Base-by-base conservation (phyloP, 208 protist species). In the Lotmaria passim region DNA sequence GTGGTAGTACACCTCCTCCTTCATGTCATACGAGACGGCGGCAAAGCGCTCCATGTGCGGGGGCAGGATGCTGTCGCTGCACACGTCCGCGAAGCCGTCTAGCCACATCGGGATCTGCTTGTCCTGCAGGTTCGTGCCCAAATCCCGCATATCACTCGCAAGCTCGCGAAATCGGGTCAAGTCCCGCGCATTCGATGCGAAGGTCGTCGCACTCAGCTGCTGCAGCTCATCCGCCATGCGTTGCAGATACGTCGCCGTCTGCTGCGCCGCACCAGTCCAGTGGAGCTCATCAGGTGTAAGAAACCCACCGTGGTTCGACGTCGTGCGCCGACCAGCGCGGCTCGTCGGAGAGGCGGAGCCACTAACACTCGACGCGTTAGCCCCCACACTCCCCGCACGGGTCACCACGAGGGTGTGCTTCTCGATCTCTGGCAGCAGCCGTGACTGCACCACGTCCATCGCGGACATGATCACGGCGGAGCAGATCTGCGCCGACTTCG, bases 401-500 rank as follows among this genome's bases (percentile, higher is more conserved):
- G 46, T 43, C 44, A 51, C 48, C 31, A 64, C 44, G n/a, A 64
- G 59, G 3, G 73, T 78, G 68, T 83, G 58, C 26, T 71, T 56
- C 60, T 83, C 62, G 8, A 95, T 63, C 23, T 85, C 67, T 12
- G 87, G 79, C 24, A 93, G 60, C 19, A 93, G 58, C 17, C 71
- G 59, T 11, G 60, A 57, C 60, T 92, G 86, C 36, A 93, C 66
- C 59, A 91, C 71, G 48, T 92, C 83, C 39, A 62, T 81, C 31
- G 73, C 79, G 34, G 78, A 86, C 47, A 93, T 85, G 51, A 93
- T 76, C 19, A 92, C 81, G 2, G 90, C 90, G 7, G 88, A 96
- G 56, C 79, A 75, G 80, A 96, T 92, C 55, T 93, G 87, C 21
- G 82, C 87, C 1, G 85, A 93, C 46, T 90, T 90, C 8, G 87